phyloP scores from a whole-genome alignment of 2,329 filamentous ascomycete genomes.

The Colletotrichum spaethianum region DNA sequence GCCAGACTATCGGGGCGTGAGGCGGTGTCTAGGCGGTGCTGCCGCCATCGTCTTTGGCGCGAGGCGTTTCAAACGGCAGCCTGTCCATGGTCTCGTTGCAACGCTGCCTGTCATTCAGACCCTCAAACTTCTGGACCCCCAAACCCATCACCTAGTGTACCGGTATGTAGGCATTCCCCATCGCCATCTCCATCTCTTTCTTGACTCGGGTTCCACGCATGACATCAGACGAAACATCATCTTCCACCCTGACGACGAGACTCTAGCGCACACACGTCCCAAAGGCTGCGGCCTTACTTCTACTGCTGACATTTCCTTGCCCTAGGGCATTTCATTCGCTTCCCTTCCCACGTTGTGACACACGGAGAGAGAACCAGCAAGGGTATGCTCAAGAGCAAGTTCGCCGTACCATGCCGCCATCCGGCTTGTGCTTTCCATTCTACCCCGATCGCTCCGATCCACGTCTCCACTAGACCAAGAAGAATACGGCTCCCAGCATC shows the following conservation, averaged over 20 bases:
- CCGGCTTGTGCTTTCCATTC: conserved; percentile 18
- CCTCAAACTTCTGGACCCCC: conserved; percentile 16
- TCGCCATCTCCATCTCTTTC: conserved; percentile 16
- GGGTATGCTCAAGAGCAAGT: conserved; percentile 2
- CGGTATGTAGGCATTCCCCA: conserved; percentile 11
- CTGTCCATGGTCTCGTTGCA: conserved; percentile 14
- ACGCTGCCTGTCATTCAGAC: conserved; percentile 16
- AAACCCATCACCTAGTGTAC: not conserved
- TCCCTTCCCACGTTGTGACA: conserved; percentile 1
- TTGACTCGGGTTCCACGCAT: conserved; percentile 22
- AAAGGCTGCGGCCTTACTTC: not conserved
- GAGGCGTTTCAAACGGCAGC: not conserved
- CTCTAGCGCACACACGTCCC: not conserved
- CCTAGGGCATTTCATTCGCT: conserved; percentile 2
- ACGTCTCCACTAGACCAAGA: conserved; percentile 13
- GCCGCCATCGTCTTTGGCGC: not conserved
- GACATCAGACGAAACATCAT: conserved; percentile 37
- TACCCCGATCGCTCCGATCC: not conserved
- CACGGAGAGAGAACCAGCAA: conserved; percentile 6
- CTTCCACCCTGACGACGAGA: conserved; percentile 14
- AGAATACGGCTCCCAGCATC: not conserved
- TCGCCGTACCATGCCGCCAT: conserved; percentile 13
- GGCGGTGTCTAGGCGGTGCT: conserved; percentile 32
- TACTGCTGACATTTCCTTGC: not conserved
- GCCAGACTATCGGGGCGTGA: conserved; percentile 25